Base-by-base conservation (phyloP, 2,329 filamentous ascomycete genomes). In the Trichothecium sympodiale region DNA sequence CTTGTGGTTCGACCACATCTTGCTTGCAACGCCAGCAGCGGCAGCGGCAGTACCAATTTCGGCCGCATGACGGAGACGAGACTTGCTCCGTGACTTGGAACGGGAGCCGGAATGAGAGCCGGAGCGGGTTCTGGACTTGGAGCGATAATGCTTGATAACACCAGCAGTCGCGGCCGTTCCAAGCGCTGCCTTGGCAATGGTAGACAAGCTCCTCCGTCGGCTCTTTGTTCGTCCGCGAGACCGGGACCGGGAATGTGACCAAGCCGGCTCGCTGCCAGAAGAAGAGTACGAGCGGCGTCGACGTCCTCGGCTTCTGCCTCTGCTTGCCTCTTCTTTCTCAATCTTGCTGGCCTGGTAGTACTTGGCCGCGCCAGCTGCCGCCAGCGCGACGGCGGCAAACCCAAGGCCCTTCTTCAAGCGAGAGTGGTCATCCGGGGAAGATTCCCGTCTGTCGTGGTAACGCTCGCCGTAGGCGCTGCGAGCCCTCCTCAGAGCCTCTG, bases 341-440 rank as follows among this genome's bases (percentile, higher is more conserved):
- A 69, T 54, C 48, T 74, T 77, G 53, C 65, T 71, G 45, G 69
- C 66, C 42, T 77, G 69, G 50, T 73, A 70, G 47, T 77, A 78
- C 49, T 79, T 78, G 42, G 74, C 67, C 5, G 75, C 75, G n/a
- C 75, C 76, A 4, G 75, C 74, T 15, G 77, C 71, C 7, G 75
- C 76, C 17, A 80, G 61, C 13, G 74, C 75, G 16, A 76, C 74
- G 8, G 74, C 75, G 8, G 76, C 76, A 29, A 79, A 63, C 23
- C 74, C 76, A 16, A 80, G 59, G 16, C 74, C 75, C 2, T 72
- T 77, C 52, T 76, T 76, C 37, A 80, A 58, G 33, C 65, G 65
- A 29, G 62, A 66, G 28, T 62, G 59, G 34, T 60, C 56, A 29
- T 64, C 55, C 10, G 56, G 59, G 10, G 57, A 32, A 3, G 34